phyloP scores from a whole-genome alignment of 805 yeast genomes.

The Kazachstania bromeliacearum region DNA sequence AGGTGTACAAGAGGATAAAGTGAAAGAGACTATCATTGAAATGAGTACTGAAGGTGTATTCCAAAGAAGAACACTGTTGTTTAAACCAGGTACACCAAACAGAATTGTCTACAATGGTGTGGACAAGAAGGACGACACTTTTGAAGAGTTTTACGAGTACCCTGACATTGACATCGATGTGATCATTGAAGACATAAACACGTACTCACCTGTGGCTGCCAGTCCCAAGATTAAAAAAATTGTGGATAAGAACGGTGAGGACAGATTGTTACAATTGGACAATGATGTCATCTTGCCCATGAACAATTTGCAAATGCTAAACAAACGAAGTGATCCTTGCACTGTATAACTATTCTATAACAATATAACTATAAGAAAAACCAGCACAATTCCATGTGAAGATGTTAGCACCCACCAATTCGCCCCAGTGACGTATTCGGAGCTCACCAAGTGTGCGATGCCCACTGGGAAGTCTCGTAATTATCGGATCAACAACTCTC shows the following conservation, averaged over 20 bases:
- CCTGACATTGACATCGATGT: conserved; percentile 19
- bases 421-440: background rate
- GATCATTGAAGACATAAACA: conserved; percentile 14
- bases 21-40: conserved; percentile 36
- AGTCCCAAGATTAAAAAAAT: background rate
- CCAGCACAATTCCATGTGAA: too few relatives aligned
- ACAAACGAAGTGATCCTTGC: too few relatives aligned
- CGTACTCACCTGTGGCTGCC: background rate
- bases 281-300: conserved; percentile 3
- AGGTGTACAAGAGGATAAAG: conserved; percentile 37
- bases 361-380: too few relatives aligned
- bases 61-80: conserved; percentile 35
- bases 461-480: too few relatives aligned
- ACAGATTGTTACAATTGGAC: conserved; percentile 1
- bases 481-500: too few relatives aligned
- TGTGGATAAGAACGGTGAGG: background rate
- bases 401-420: too few relatives aligned
- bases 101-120: conserved; percentile 37
- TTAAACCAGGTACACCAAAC: conserved; percentile 53
- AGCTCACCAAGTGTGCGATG: too few relatives aligned
- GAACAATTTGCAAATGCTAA: background rate
- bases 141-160: conserved; percentile 17
- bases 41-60: conserved; percentile 41
- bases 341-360: too few relatives aligned
- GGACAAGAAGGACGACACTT: conserved; percentile 23